Base-by-base conservation (phyloP, 306 rosid genomes). In the Citrullus colocynthis region DNA sequence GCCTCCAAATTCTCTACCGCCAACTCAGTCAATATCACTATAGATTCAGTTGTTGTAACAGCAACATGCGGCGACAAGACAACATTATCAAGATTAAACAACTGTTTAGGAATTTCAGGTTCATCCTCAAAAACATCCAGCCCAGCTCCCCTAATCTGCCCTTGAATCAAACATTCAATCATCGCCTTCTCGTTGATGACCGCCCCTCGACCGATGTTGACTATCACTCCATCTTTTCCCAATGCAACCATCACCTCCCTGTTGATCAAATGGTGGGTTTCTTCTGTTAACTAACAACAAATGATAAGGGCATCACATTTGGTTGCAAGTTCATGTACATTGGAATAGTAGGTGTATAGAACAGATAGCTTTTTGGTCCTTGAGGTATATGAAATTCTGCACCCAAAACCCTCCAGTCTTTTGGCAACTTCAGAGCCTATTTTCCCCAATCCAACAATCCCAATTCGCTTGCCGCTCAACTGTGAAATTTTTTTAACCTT, bases 91-190 rank as follows among this genome's bases (percentile, higher is more conserved):
- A 89, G 20, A 1, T 3, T 36, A 75, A 86, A 78, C 4, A 88
- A 80, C 61, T 84, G 84, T 41, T 39, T 1, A 14, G 86, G 82
- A 83, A 86, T 87, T 61, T 80, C 12, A 54, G 49, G 91, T 67
- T 89, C 93, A 72, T 86, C 58, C 84, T 86, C 91, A 78, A 87
- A 87, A 85, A 89, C 93, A 84, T 87, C 91, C 83, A 89, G 72
- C 15, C 86, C 49, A 44, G 49, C 49, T 12, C 49, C 86, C 84
- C 58, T 56, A 13, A 77, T 75, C 52, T 80, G 13, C 49, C 13
- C 80, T 0, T 24, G 15, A 52, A 82, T 16, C 86, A 80, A 78
- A 71, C 82, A 80, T 67, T 24, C 15, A 32, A 82, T 77, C 77
- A 85, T 18, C 55, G 79, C 85, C 60, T 82, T 75, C 81, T 89